Conservation (phyloP, 345 rosid species). For the Gossypium anomalum region DNA sequence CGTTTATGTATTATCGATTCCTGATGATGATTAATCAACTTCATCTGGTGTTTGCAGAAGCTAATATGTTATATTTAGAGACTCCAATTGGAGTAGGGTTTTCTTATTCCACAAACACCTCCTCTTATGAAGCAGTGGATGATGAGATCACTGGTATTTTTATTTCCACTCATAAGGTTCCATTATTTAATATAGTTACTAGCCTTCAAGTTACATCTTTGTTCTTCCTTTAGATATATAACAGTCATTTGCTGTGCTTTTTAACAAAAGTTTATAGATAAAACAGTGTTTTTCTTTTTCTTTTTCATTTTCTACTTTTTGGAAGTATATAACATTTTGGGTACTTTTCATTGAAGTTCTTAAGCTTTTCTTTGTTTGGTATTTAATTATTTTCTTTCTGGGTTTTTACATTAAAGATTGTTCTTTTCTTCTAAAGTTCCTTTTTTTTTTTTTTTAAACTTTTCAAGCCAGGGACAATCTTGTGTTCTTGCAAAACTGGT, state of each 20-base stretch:
- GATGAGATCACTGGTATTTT: constrained; percentile 54
- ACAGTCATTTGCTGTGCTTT: no score
- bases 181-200: no score
- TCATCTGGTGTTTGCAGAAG: constrained; percentile 40
- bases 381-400: neutral
- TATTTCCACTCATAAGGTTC: no score
- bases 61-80: constrained; percentile 67
- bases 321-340: neutral
- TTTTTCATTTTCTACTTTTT: no score
- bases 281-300: neutral
- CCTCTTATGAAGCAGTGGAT: constrained; percentile 46
- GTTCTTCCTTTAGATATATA: no score
- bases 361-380: neutral
- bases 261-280: neutral
- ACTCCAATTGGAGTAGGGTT: constrained; percentile 75
- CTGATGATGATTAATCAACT: neutral
- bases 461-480: constrained; percentile 61
- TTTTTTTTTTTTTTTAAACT: constrained; percentile 32
- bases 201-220: no score
- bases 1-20: neutral
- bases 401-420: neutral
- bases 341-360: neutral
- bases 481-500: constrained; percentile 60
- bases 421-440: constrained; percentile 10
- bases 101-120: constrained; percentile 49